Conservation (phyloP, 345 rosid species). For the Salix suchowensis region DNA sequence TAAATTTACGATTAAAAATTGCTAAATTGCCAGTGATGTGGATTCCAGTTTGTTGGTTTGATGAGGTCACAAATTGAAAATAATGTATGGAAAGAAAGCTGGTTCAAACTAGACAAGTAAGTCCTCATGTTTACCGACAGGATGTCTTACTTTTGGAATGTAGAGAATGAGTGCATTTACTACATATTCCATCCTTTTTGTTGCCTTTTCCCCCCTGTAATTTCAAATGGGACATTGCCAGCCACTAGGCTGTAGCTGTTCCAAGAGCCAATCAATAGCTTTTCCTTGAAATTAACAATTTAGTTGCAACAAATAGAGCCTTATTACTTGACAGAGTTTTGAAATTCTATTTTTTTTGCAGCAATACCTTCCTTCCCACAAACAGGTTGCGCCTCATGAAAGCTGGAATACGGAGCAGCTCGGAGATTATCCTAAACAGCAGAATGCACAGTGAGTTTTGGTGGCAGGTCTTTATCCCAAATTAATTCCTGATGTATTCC, state of each 20-base stretch:
- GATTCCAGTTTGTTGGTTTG: not conserved
- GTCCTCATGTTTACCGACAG: not conserved
- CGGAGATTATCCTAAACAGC: slow-evolving; percentile 47
- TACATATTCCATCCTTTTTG: not conserved
- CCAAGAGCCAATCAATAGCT: too few relatives aligned
- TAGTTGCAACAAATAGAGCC: not conserved
- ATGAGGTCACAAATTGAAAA: not conserved
- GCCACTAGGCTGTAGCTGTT: not conserved
- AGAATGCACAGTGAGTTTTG: slow-evolving; percentile 29
- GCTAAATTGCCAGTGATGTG: not conserved
- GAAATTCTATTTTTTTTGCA: slow-evolving; percentile 28
- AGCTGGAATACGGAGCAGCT: slow-evolving; percentile 84
- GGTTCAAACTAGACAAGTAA: not conserved
- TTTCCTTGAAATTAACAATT: not conserved
- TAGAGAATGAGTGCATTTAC: not conserved
- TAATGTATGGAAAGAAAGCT: not conserved
- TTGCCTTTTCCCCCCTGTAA: not conserved
- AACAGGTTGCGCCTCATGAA: slow-evolving; percentile 75
- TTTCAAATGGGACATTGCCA: not conserved
- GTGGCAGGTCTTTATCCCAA: slow-evolving; percentile 22
- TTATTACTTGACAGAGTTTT: not conserved
- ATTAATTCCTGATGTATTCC: slow-evolving; percentile 30
- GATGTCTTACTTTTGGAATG: not conserved
- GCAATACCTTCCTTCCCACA: slow-evolving; percentile 67
- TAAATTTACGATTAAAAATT: not conserved